phyloP scores from a whole-genome alignment of 1,284 basidiomycete species.

The Kwoniella shivajii region DNA sequence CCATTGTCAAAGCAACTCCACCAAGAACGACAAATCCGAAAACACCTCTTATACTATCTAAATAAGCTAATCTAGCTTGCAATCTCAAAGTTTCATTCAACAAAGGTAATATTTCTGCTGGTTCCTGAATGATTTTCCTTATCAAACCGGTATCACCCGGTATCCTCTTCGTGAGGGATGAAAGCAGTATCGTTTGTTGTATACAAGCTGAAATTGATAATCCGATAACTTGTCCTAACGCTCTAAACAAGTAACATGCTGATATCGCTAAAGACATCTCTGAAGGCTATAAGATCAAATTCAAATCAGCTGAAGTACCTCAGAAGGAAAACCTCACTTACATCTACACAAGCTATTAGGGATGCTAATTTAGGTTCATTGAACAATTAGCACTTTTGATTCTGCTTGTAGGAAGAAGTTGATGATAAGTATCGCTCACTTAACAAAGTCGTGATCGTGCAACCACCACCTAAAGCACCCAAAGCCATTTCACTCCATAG shows the following conservation, averaged over 20 bases:
- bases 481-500: conserved; percentile 38
- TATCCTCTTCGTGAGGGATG: conserved; percentile 22
- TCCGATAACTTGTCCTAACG: conserved; percentile 42
- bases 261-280: conserved; percentile 40
- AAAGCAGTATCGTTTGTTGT: conserved; percentile 34
- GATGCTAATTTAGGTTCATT: conserved; percentile 20
- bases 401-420: too few relatives aligned
- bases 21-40: conserved; percentile 32
- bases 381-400: not conserved
- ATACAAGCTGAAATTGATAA: conserved; percentile 38
- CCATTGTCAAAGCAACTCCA: conserved; percentile 24
- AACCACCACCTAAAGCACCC: conserved; percentile 32
- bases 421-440: conserved; percentile 4
- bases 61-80: conserved; percentile 33
- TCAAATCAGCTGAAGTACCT: not conserved
- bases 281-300: conserved; percentile 4
- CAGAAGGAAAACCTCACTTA: not conserved
- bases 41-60: conserved; percentile 34
- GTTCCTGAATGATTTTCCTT: conserved; percentile 32
- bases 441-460: conserved; percentile 25
- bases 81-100: conserved; percentile 14
- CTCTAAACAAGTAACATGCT: conserved; percentile 40
- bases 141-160: conserved; percentile 14
- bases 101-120: conserved; percentile 28
- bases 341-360: conserved; percentile 32